Percentiles rank a stretch among this genome's conserved stretches.
Conservation (phyloP, 2,329 filamentous ascomycete genomes). For the Ceratocystiopsis brevicomis region DNA sequence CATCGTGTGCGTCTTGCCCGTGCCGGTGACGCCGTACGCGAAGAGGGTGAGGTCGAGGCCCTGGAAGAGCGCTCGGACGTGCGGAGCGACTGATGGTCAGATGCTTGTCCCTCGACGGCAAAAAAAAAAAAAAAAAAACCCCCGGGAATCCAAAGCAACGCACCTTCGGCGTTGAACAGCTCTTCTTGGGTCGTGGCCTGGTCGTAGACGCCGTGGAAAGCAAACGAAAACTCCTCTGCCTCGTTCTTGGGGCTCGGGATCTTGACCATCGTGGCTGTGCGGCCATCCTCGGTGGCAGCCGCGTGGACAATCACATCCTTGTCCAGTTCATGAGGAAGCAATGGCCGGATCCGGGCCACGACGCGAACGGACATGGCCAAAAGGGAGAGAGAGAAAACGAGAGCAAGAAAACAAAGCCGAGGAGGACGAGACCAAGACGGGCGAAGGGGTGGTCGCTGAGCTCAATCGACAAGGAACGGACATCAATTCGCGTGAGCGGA, state of each 20-base stretch:
- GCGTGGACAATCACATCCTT: slow-evolving; percentile 69
- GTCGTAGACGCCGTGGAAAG: slow-evolving; percentile 88
- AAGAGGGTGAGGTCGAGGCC: slow-evolving; percentile 80
- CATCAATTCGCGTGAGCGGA: no score
- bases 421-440: no score
- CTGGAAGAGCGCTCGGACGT: slow-evolving; percentile 79
- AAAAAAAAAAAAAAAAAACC: background rate
- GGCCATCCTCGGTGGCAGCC: slow-evolving; percentile 41
- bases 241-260: slow-evolving; percentile 93
- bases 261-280: slow-evolving; percentile 51
- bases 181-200: slow-evolving; percentile 63
- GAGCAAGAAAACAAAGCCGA: no score
- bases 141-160: background rate
- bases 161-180: slow-evolving; percentile 68
- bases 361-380: slow-evolving; percentile 52
- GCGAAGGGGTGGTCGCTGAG: no score
- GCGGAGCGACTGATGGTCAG: slow-evolving; percentile 50
- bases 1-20: slow-evolving; percentile 93
- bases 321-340: slow-evolving; percentile 69
- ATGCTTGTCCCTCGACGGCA: background rate
- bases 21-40: slow-evolving; percentile 83
- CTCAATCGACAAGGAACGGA: no score
- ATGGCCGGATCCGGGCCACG: slow-evolving; percentile 74
- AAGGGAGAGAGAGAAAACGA: background rate
- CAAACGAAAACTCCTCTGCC: slow-evolving; percentile 76